These are phyloP conservation scores for Phyllosticta capitalensis DNA, from an alignment of 2,329 filamentous ascomycete genomes.

Conservation along the genomic window DNA sequence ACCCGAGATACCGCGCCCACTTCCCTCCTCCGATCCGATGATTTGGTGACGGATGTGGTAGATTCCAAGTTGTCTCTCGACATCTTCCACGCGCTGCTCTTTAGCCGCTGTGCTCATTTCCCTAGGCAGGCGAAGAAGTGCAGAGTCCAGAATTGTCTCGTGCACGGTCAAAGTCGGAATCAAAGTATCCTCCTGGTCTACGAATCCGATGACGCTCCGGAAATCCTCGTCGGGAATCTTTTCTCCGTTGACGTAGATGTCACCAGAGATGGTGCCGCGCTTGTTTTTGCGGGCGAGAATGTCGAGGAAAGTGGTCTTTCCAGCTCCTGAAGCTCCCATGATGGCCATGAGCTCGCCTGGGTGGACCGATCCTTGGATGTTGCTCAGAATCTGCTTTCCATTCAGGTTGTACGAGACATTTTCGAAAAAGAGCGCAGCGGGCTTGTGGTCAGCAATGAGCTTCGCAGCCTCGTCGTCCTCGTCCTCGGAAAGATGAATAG, in stretches of 20 bases:
- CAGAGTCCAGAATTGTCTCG: slow-evolving; percentile 93
- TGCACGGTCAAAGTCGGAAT: slow-evolving; percentile 92
- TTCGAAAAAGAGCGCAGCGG: slow-evolving; percentile 78
- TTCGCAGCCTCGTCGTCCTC: slow-evolving; percentile 76
- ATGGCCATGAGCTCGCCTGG: slow-evolving; percentile 95
- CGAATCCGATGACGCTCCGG: slow-evolving; percentile 87
- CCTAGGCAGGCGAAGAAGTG: slow-evolving; percentile 78
- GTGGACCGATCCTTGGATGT: slow-evolving; percentile 76
- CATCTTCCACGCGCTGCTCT: slow-evolving; percentile 81
- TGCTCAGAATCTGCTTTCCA: slow-evolving; percentile 73
- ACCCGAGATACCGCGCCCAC: slow-evolving; percentile 88
- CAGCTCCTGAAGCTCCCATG: slow-evolving; percentile 95
- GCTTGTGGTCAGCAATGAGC: slow-evolving; percentile 85
- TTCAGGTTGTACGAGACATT: slow-evolving; percentile 81
- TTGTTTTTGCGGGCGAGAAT: slow-evolving; percentile 97
- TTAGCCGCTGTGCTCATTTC: slow-evolving; percentile 86
- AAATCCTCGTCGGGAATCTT: slow-evolving; percentile 78
- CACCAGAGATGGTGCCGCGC: slow-evolving; percentile 64
- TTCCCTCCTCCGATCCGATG: slow-evolving; percentile 92
- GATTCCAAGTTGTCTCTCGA: slow-evolving; percentile 93
- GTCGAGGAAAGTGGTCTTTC: slow-evolving; percentile 94
- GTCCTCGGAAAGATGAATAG: slow-evolving; percentile 72
- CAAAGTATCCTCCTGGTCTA: slow-evolving; percentile 97
- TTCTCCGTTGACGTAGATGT: slow-evolving; percentile 91
- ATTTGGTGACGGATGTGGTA: slow-evolving; percentile 87